Percentiles rank a stretch among this genome's conserved stretches.
Conservation (phyloP, 352 stramenopile species). For the Globisporangium okanoganense region DNA sequence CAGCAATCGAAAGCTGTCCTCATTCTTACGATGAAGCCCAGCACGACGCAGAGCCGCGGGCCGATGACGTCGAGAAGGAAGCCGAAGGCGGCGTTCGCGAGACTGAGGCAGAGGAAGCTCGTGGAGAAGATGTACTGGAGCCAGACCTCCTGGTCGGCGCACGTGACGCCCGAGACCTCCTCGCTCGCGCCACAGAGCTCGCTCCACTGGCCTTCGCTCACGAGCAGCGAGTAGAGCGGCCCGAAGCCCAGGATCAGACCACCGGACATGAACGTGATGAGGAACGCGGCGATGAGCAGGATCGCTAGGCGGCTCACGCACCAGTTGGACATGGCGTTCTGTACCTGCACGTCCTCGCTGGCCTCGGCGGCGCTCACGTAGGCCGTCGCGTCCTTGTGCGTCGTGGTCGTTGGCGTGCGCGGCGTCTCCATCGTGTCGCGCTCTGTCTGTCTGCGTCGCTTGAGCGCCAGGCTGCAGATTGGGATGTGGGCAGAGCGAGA, state of each 20-base stretch:
- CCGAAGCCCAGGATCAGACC: constrained; percentile 50
- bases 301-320: constrained; percentile 16
- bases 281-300: constrained; percentile 21
- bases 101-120: constrained; percentile 40
- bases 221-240: constrained; percentile 43
- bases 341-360: constrained; percentile 9
- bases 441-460: background rate
- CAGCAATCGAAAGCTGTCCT: too few species aligned
- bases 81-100: constrained; percentile 42
- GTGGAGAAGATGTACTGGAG: constrained; percentile 56
- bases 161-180: constrained; percentile 24
- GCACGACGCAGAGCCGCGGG: constrained; percentile 26
- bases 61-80: constrained; percentile 42
- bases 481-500: background rate
- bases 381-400: background rate
- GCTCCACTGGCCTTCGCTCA: constrained; percentile 39
- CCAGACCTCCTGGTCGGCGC: constrained; percentile 36
- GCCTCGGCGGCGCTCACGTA: background rate
- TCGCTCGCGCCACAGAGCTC: constrained; percentile 29
- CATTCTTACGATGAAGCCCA: constrained; percentile 22
- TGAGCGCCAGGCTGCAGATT: constrained; percentile 1
- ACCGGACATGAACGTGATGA: constrained; percentile 34
- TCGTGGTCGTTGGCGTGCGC: background rate
- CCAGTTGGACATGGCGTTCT: constrained; percentile 30
- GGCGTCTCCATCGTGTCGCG: background rate